Evolutionary conservation across 257 asterid genomes (phyloP).

Genomic region (Fraxinus cuspidata): DNA sequence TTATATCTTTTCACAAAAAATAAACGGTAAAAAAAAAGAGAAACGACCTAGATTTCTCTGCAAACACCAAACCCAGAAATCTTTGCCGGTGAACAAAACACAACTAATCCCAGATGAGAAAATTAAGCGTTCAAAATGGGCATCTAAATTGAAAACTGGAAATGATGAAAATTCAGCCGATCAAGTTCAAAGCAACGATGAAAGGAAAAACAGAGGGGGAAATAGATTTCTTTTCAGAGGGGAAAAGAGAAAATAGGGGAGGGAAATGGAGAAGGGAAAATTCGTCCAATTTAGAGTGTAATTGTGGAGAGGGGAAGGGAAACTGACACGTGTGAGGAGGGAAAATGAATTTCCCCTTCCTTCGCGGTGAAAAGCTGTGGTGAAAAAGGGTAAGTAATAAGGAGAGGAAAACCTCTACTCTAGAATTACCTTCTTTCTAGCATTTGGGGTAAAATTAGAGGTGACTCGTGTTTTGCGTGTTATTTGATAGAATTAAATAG

Average conservation of each 20-base stretch:
- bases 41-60: conserved; percentile 35
- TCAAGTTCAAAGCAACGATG: conserved; percentile 20
- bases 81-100: conserved; percentile 2
- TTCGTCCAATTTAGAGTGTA: conserved; percentile 4
- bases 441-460: neutral
- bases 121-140: conserved; percentile 26
- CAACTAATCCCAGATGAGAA: conserved; percentile 36
- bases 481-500: neutral
- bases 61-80: conserved; percentile 35
- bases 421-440: conserved; percentile 17
- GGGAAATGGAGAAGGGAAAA: conserved; percentile 14
- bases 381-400: conserved; percentile 16
- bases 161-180: conserved; percentile 25
- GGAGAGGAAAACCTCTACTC: conserved; percentile 20
- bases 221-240: conserved; percentile 17
- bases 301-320: neutral
- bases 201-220: neutral
- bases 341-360: conserved; percentile 29
- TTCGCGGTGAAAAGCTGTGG: conserved; percentile 37
- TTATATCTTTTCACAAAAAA: conserved; percentile 12
- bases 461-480: neutral
- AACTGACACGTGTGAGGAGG: conserved; percentile 58
- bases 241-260: conserved; percentile 17
- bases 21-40: neutral
- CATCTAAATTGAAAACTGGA: conserved; percentile 12